Conservation (phyloP, 208 protist species). For the Crithidia brevicula region DNA sequence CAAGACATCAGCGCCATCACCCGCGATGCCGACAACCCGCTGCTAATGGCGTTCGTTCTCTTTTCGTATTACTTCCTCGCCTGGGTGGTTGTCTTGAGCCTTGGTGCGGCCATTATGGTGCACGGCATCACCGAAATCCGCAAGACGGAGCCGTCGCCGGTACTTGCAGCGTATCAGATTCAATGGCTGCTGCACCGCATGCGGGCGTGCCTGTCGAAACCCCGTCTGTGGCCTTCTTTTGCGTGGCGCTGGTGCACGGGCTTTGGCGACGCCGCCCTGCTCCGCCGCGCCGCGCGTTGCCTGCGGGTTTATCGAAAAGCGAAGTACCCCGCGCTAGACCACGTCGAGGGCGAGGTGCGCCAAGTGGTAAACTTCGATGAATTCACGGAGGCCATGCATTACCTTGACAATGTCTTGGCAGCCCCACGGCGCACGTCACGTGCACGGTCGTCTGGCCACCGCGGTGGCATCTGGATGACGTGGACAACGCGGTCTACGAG, state of each 20-base stretch:
- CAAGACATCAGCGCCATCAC: conserved; percentile 39
- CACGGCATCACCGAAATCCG: conserved; percentile 25
- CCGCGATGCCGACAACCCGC: not conserved
- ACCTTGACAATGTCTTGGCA: too few species aligned
- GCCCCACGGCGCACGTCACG: not conserved
- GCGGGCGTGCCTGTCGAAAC: not conserved
- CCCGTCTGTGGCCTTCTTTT: conserved; percentile 13
- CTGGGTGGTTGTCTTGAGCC: conserved; percentile 22
- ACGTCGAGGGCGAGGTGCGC: conserved; percentile 10
- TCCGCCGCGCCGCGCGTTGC: conserved; percentile 11
- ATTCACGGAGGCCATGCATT: conserved; percentile 19
- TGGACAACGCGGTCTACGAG: conserved; percentile 7
- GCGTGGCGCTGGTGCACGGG: conserved; percentile 15
- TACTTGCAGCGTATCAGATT: conserved; percentile 7
- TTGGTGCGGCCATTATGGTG: conserved; percentile 30
- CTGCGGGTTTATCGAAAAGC: conserved; percentile 24
- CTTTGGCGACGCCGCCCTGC: conserved; percentile 16
- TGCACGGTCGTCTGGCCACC: not conserved
- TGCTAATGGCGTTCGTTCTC: conserved; percentile 33
- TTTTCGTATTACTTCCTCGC: conserved; percentile 36
- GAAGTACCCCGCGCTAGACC: conserved; percentile 18
- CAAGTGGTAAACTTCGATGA: conserved; percentile 24
- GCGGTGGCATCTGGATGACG: conserved; percentile 7
- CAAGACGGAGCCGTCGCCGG: conserved; percentile 9
- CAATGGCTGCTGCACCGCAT: conserved; percentile 10